These are phyloP conservation scores for Phytophthora pini DNA, from an alignment of 352 stramenopile species.

Conservation along the genomic window DNA sequence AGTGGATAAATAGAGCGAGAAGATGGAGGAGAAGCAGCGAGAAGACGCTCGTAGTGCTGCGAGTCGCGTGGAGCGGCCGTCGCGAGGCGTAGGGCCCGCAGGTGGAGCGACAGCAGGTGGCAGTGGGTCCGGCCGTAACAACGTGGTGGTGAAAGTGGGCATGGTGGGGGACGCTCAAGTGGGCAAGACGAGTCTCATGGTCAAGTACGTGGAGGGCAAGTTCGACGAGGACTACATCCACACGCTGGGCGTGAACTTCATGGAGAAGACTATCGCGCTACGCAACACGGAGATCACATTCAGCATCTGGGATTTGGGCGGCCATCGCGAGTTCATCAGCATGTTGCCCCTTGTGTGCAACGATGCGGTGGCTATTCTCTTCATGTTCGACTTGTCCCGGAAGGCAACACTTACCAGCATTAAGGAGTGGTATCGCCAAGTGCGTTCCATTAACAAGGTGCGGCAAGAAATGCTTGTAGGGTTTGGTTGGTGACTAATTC, in stretches of 20 bases:
- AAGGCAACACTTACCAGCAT: constrained; percentile 93
- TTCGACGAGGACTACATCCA: constrained; percentile 98
- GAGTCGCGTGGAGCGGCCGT: constrained; percentile 31
- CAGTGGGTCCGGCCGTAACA: constrained; percentile 71
- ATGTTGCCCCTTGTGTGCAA: constrained; percentile 96
- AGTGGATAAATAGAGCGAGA: constrained; percentile 3
- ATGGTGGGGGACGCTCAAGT: constrained; percentile 96
- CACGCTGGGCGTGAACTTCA: constrained; percentile 96
- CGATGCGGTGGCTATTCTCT: constrained; percentile 94
- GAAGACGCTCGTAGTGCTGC: constrained; percentile 23
- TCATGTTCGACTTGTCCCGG: constrained; percentile 96
- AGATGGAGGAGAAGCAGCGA: constrained; percentile 43
- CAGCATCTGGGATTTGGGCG: constrained; percentile 95
- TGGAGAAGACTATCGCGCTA: constrained; percentile 96
- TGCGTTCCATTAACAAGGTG: constrained; percentile 92
- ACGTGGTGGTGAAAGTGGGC: constrained; percentile 92
- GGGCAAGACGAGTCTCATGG: constrained; percentile 96
- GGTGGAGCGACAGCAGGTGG: constrained; percentile 26
- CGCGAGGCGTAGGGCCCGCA: constrained; percentile 37
- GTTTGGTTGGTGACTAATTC: background rate
- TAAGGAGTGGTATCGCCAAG: constrained; percentile 94
- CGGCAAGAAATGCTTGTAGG: background rate
- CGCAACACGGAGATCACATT: constrained; percentile 96
- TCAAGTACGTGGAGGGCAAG: constrained; percentile 96
- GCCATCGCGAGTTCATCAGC: constrained; percentile 93